Evolutionary conservation across 371 early-diverging fungal genomes (phyloP), one percentile per base, ranked within the genome.

Genomic region (Haplosporangium sp.): DNA sequence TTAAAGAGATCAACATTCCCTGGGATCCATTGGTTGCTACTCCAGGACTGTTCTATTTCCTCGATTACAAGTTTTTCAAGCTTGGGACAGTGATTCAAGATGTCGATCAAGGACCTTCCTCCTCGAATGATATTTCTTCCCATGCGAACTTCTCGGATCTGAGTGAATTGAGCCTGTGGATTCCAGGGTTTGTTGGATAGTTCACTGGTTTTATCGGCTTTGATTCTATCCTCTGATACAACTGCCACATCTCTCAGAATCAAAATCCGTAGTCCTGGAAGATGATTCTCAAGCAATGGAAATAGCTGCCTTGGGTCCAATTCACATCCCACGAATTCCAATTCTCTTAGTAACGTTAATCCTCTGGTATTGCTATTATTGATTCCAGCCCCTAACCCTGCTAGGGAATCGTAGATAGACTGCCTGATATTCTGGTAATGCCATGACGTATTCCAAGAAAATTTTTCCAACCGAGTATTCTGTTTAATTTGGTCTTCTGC

Each of bases 131-230:
- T 63, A 6, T 35, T 35, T 35, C n/a, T 48, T 17, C 63, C 63
- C 35, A 63, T 52, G 2, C 63, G 53, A 11, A 63, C 15, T 38
- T 63, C 63, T 8, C 53, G 63, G 50, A 63, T 63, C 63, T 63
- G 48, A 4, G 8, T 20, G 57, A 57, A 57, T 15, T 57, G 57
- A 9, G 57, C 58, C 2, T 34, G 58, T 37, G 38, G 58, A 38
- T 38, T 58, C 58, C 58, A 58, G 58, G 58, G 1, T 13, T 7
- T 58, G 27, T 20, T 58, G 52, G 52, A 52, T 17, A 52, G 17
- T 15, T n/a, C 15, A 19, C 19, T 58, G 34, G 58, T 58, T 11
- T 11, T 52, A 19, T n/a, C 19, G 17, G 19, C 48, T 6, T 4
- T 62, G 27, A 62, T 35, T 5, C 7, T 62, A 17, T 45, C 45